Evolutionary conservation across 805 yeast genomes (phyloP).

Genomic region (Grigorovia yakushimaensis): DNA sequence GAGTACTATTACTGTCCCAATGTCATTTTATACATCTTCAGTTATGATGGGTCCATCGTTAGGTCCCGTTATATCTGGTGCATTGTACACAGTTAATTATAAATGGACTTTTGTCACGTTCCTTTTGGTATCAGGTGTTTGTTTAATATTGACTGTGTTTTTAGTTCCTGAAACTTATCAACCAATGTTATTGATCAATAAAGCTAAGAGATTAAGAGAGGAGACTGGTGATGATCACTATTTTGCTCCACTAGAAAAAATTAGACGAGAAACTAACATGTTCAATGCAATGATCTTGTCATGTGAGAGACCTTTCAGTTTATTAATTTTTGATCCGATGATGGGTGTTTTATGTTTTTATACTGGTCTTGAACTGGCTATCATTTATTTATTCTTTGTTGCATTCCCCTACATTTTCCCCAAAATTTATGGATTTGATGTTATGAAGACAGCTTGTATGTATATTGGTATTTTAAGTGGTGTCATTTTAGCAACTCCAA

Average conservation of each 20-base stretch:
- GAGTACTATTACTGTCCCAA: slow-evolving; percentile 53
- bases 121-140: slow-evolving; percentile 51
- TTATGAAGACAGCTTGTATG: slow-evolving; percentile 52
- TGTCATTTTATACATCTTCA: slow-evolving; percentile 54
- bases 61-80: slow-evolving; percentile 58
- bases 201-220: slow-evolving; percentile 42
- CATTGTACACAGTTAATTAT: slow-evolving; percentile 41
- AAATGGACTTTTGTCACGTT: slow-evolving; percentile 64
- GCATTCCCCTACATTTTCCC: slow-evolving; percentile 54
- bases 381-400: slow-evolving; percentile 55
- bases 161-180: slow-evolving; percentile 59
- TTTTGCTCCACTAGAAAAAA: slow-evolving; percentile 31
- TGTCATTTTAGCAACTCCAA: slow-evolving; percentile 36
- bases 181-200: slow-evolving; percentile 40
- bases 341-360: slow-evolving; percentile 44
- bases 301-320: slow-evolving; percentile 41
- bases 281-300: slow-evolving; percentile 35
- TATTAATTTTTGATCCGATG: slow-evolving; percentile 45
- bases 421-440: slow-evolving; percentile 40
- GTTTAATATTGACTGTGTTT: slow-evolving; percentile 35
- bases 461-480: slow-evolving; percentile 53
- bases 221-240: slow-evolving; percentile 45
- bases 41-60: slow-evolving; percentile 64
- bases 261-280: slow-evolving; percentile 35
- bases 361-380: slow-evolving; percentile 48